These are phyloP conservation scores for Sugiyamaella lignohabitans DNA, from an alignment of 805 yeast genomes.

Conservation along the genomic window DNA sequence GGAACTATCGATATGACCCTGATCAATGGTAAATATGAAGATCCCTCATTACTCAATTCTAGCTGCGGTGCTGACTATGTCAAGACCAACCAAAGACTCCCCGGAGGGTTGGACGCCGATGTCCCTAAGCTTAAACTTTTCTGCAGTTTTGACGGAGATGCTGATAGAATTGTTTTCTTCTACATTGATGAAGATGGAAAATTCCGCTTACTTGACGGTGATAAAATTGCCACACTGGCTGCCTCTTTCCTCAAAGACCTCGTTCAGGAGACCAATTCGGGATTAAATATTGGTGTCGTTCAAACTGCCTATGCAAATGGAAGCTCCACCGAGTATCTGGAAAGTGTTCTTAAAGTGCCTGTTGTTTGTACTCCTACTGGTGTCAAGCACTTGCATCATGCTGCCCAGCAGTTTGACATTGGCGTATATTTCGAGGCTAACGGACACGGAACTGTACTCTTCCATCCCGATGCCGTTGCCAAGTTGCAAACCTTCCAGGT, in stretches of 20 bases:
- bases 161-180: constrained; percentile 85
- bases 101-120: constrained; percentile 47
- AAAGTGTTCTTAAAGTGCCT: constrained; percentile 57
- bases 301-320: constrained; percentile 99
- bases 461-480: constrained; percentile 48
- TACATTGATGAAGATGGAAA: constrained; percentile 31
- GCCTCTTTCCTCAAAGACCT: constrained; percentile 56
- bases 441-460: constrained; percentile 96
- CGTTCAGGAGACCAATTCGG: constrained; percentile 39
- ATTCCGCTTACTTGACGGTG: constrained; percentile 68
- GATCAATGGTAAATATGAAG: constrained; percentile 47
- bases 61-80: constrained; percentile 95
- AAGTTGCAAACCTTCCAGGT: constrained; percentile 35
- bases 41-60: constrained; percentile 58
- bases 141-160: constrained; percentile 95
- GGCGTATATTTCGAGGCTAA: constrained; percentile 98
- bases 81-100: constrained; percentile 78
- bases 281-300: constrained; percentile 63
- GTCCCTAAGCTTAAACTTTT: constrained; percentile 43
- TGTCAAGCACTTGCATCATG: constrained; percentile 93
- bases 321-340: constrained; percentile 68
- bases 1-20: constrained; percentile 37
- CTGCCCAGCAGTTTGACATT: constrained; percentile 74
- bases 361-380: constrained; percentile 92
- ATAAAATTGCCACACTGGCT: constrained; percentile 79